Evolutionary conservation across 2,329 filamentous ascomycete species (phyloP).

Genomic region (Amphichorda felina): DNA sequence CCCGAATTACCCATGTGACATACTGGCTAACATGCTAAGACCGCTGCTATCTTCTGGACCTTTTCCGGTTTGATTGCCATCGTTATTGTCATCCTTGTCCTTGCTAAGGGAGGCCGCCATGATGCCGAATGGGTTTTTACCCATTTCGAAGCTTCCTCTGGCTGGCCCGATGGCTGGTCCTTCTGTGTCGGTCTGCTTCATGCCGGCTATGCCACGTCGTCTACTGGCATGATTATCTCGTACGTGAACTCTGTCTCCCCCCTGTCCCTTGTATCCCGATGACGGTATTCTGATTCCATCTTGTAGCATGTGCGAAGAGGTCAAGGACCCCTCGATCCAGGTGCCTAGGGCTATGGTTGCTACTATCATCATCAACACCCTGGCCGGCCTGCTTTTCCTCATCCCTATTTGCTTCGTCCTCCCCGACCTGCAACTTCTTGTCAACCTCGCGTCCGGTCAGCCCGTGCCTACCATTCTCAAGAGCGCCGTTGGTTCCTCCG

Average conservation of each 20-base stretch:
- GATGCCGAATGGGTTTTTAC: constrained; percentile 52
- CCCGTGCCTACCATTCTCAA: constrained; percentile 55
- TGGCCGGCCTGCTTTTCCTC: constrained; percentile 56
- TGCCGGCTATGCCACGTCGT: constrained; percentile 62
- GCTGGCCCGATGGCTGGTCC: constrained; percentile 61
- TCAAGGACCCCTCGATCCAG: constrained; percentile 51
- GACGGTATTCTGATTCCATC: neutral
- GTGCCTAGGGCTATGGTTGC: constrained; percentile 63
- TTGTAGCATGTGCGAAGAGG: constrained; percentile 61
- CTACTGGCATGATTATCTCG: constrained; percentile 72
- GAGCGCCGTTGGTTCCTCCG: constrained; percentile 46
- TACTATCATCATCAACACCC: constrained; percentile 54
- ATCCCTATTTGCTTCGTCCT: constrained; percentile 60
- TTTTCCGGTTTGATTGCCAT: constrained; percentile 59
- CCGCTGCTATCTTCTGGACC: constrained; percentile 63
- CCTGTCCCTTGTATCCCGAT: constrained; percentile 4
- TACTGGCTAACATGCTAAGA: constrained; percentile 19
- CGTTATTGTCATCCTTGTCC: constrained; percentile 46
- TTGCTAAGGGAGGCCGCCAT: constrained; percentile 58
- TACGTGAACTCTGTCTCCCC: constrained; percentile 26
- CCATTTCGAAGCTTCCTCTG: constrained; percentile 56
- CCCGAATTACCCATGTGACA: too few relatives aligned
- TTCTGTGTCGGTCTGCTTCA: constrained; percentile 63
- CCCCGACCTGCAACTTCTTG: constrained; percentile 45
- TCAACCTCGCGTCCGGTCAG: constrained; percentile 42